A percentile compares a stretch with the other conserved stretches of the same genome.
phyloP scores from a whole-genome alignment of 1,284 basidiomycete species.

The Leccinum griseonigrum region DNA sequence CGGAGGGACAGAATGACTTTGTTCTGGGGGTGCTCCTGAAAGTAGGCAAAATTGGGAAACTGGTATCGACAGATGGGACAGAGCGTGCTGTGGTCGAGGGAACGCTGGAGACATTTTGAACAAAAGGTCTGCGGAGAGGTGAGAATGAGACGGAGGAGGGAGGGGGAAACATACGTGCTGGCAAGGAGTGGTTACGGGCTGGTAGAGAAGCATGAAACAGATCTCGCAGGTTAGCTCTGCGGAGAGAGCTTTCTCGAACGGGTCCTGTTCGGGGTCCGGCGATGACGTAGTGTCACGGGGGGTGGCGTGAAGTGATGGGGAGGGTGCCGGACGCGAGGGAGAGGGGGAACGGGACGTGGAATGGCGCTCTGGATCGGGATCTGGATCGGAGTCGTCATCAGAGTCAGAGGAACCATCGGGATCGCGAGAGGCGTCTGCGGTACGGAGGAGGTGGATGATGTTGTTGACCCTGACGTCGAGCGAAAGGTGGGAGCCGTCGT shows the following conservation, averaged over 20 bases:
- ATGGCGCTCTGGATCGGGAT: conserved; percentile 14
- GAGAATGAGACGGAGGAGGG: conserved; percentile 12
- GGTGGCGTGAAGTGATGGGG: conserved; percentile 5
- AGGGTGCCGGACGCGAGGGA: conserved; percentile 3
- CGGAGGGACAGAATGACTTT: conserved; percentile 66
- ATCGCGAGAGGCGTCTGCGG: conserved; percentile 21
- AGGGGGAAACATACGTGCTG: conserved; percentile 70
- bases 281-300: conserved; percentile 24
- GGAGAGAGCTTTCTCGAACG: conserved; percentile 69
- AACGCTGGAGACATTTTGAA: conserved; percentile 81
- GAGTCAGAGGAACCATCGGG: conserved; percentile 16
- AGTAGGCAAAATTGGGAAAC: conserved; percentile 76
- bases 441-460: conserved; percentile 48
- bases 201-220: conserved; percentile 80
- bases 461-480: conserved; percentile 67
- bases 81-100: conserved; percentile 78
- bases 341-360: neutral
- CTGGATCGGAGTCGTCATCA: conserved; percentile 28
- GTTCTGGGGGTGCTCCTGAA: conserved; percentile 76
- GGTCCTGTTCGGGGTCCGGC: conserved; percentile 25
- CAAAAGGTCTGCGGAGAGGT: conserved; percentile 75
- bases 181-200: conserved; percentile 90
- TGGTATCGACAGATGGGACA: conserved; percentile 87
- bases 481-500: conserved; percentile 9
- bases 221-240: conserved; percentile 86